These are phyloP conservation scores for Globisporangium okanoganense DNA, from an alignment of 352 stramenopile species.

Conservation along the genomic window DNA sequence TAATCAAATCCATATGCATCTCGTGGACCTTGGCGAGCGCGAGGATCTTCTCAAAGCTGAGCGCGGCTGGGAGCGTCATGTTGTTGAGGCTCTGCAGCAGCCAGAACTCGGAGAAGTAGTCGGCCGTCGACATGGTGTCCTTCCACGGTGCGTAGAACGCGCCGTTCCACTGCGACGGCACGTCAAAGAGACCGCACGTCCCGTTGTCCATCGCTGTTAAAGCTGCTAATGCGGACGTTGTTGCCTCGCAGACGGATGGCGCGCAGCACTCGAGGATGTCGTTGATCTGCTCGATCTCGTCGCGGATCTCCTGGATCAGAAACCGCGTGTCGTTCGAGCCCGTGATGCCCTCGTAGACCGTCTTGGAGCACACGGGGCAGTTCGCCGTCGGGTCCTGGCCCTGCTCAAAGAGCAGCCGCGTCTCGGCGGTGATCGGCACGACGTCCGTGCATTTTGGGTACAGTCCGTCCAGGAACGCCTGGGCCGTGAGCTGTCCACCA, in stretches of 20 bases:
- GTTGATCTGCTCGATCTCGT: constrained; percentile 57
- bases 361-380: constrained; percentile 62
- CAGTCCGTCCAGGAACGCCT: constrained; percentile 54
- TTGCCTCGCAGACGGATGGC: constrained; percentile 36
- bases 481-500: constrained; percentile 44
- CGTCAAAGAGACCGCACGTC: constrained; percentile 55
- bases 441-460: constrained; percentile 52
- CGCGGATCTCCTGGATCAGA: constrained; percentile 48
- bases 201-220: neutral
- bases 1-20: constrained; percentile 77
- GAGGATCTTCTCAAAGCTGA: constrained; percentile 63
- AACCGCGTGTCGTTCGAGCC: constrained; percentile 56
- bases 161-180: constrained; percentile 61
- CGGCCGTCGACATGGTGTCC: constrained; percentile 59
- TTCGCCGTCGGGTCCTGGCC: constrained; percentile 60
- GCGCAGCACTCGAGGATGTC: constrained; percentile 62
- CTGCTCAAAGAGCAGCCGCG: constrained; percentile 67
- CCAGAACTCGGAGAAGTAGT: constrained; percentile 79
- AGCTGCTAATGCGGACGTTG: constrained; percentile 3
- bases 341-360: constrained; percentile 68
- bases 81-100: constrained; percentile 76
- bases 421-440: constrained; percentile 51
- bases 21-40: constrained; percentile 55
- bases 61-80: constrained; percentile 56
- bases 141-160: constrained; percentile 75